Conservation (phyloP, 768 basidiomycete genomes). For the Serendipita sp. region DNA sequence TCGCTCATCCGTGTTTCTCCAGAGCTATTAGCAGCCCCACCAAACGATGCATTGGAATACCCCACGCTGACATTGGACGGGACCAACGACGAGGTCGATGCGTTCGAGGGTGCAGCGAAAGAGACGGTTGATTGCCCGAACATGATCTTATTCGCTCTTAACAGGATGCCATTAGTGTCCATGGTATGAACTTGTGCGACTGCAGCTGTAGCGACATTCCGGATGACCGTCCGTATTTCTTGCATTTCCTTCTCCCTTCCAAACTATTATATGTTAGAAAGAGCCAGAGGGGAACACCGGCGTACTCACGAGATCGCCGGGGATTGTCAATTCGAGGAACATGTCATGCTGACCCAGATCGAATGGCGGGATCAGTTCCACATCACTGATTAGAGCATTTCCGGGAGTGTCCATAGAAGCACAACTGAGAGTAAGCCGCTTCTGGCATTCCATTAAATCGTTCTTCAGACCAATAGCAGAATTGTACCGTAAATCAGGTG, state of each 20-base stretch:
- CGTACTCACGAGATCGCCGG: slow-evolving; percentile 39
- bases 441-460: slow-evolving; percentile 55
- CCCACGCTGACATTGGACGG: background rate
- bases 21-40: background rate
- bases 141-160: background rate
- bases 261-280: slow-evolving; percentile 27
- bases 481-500: slow-evolving; percentile 53
- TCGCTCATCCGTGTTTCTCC: background rate
- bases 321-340: slow-evolving; percentile 57
- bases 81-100: background rate
- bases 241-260: slow-evolving; percentile 61
- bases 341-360: slow-evolving; percentile 50
- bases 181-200: background rate
- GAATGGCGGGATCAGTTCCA: slow-evolving; percentile 50
- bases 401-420: slow-evolving; percentile 32
- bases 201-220: background rate
- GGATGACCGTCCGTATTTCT: slow-evolving; percentile 43
- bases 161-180: background rate
- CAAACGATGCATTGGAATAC: slow-evolving; percentile 1
- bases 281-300: background rate
- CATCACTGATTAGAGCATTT: slow-evolving; percentile 16
- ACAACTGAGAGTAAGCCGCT: slow-evolving; percentile 29
- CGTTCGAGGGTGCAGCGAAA: background rate
- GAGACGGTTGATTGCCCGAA: background rate
- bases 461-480: slow-evolving; percentile 53